Percentiles rank a stretch among this genome's conserved stretches.
Conservation (phyloP, 305 asterid species). For the Stenogyne calaminthoides region DNA sequence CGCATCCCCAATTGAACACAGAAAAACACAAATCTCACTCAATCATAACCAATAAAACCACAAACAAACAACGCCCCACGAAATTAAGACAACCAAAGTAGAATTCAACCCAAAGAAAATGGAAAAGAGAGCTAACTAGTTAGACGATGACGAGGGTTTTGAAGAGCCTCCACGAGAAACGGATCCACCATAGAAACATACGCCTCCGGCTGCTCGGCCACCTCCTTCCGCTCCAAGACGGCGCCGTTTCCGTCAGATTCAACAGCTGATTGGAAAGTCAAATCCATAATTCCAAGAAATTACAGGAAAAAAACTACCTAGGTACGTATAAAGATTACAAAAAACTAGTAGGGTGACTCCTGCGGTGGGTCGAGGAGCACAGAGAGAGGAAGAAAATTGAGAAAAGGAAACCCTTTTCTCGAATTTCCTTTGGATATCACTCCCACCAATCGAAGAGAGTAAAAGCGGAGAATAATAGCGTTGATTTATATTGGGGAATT, state of each 20-base stretch:
- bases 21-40: background rate
- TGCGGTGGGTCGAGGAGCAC: conserved; percentile 18
- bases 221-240: conserved; percentile 1
- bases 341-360: conserved; percentile 31
- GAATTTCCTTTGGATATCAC: conserved; percentile 37
- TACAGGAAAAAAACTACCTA: conserved; percentile 5
- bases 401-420: conserved; percentile 48
- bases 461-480: conserved; percentile 26
- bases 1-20: conserved; percentile 6
- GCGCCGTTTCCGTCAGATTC: conserved; percentile 32
- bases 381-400: conserved; percentile 31
- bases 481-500: conserved; percentile 35
- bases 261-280: conserved; percentile 40
- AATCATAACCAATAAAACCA: background rate
- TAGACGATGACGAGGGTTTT: conserved; percentile 96
- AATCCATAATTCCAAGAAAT: conserved; percentile 37
- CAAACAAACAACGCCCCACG: background rate
- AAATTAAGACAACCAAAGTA: background rate
- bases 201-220: conserved; percentile 19
- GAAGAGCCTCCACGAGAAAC: conserved; percentile 97
- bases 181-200: conserved; percentile 83
- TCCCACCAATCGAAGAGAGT: conserved; percentile 47
- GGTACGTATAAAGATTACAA: background rate
- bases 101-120: background rate
- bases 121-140: conserved; percentile 56